Percentiles rank a stretch among this genome's conserved stretches.
Conservation (phyloP, 2,329 filamentous ascomycete genomes). For the Alternaria gansuensis region DNA sequence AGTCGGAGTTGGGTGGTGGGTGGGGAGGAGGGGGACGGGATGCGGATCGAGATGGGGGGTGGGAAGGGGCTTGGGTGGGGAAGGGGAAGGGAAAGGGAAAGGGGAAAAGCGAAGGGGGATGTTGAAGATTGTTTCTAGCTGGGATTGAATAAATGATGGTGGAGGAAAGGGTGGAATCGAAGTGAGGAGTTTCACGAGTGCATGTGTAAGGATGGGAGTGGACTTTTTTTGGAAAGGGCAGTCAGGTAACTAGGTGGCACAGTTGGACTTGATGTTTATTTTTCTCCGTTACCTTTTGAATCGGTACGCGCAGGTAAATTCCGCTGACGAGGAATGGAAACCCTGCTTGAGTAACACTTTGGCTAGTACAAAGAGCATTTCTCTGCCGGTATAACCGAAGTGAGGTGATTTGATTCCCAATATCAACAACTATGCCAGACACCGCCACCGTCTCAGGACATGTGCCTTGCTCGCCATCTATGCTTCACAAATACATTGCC, state of each 20-base stretch:
- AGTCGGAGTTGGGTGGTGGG: neutral
- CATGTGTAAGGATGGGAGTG: too few relatives aligned
- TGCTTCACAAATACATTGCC: conserved; percentile 6
- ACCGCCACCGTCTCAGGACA: neutral
- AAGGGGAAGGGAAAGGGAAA: neutral
- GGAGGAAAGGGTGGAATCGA: neutral
- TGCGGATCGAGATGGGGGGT: neutral
- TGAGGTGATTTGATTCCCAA: neutral
- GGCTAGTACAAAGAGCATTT: neutral
- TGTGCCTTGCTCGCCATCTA: conserved; percentile 7
- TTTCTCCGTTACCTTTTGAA: too few relatives aligned
- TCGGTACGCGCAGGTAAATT: neutral
- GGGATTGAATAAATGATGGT: neutral
- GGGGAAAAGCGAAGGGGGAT: neutral
- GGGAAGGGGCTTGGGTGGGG: neutral
- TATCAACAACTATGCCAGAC: too few relatives aligned
- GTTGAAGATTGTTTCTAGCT: neutral
- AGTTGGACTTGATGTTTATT: neutral
- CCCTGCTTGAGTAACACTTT: neutral
- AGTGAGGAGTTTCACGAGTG: too few relatives aligned
- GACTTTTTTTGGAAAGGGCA: too few relatives aligned
- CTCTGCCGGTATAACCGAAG: neutral
- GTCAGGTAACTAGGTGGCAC: neutral
- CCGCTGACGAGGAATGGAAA: neutral
- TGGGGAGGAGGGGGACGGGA: neutral